Conservation (phyloP, 106 monocot species). For the Gastrodia elata region DNA sequence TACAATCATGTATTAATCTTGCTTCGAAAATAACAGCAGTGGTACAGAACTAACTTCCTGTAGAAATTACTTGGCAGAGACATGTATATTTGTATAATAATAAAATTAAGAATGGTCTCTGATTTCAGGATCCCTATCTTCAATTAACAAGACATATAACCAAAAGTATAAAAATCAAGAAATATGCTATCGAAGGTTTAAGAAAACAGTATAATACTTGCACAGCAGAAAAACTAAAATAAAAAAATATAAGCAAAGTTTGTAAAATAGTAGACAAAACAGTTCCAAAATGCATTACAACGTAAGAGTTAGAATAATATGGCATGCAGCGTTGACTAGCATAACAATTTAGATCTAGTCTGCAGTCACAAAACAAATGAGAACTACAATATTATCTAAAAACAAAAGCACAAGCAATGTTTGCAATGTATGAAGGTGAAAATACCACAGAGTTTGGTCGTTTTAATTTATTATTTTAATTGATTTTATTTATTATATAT, state of each 20-base stretch:
- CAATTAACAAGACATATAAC: neutral
- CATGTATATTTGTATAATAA: neutral
- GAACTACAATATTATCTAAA: neutral
- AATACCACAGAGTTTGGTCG: neutral
- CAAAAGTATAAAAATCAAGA: neutral
- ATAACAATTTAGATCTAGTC: neutral
- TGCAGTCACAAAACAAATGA: neutral
- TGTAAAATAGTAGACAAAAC: neutral
- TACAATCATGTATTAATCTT: neutral
- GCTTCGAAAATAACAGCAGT: neutral
- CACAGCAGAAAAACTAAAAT: neutral
- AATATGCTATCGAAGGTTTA: neutral
- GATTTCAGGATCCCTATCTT: neutral
- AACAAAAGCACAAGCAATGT: neutral
- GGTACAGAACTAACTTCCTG: neutral
- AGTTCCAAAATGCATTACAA: neutral
- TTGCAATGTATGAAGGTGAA: conserved; percentile 1
- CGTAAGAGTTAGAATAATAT: neutral
- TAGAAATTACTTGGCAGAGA: neutral
- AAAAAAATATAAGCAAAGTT: neutral
- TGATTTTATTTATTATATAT: neutral
- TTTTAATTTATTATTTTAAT: neutral
- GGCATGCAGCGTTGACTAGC: neutral
- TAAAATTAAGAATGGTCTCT: neutral
- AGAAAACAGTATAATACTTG: neutral